These are phyloP conservation scores for Erythrophleum fordii DNA, from an alignment of 306 rosid genomes.

Conservation along the genomic window DNA sequence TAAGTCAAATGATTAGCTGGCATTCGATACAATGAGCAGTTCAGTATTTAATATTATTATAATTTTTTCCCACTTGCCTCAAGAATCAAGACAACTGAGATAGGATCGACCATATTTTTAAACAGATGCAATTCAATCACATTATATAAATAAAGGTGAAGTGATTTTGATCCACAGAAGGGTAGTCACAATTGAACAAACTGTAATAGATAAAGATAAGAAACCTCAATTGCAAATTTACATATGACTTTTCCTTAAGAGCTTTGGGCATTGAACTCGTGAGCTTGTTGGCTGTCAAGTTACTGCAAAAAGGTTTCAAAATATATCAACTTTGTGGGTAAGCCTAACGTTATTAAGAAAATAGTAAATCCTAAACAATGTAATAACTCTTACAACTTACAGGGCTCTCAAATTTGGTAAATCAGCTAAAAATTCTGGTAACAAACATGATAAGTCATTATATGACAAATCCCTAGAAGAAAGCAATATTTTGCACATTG, in stretches of 20 bases:
- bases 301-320: conserved; percentile 2
- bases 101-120: no score
- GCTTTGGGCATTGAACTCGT: conserved; percentile 36
- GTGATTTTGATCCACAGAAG: no score
- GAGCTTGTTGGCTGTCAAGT: conserved; percentile 29
- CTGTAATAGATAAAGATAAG: neutral
- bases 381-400: neutral
- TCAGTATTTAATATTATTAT: no score
- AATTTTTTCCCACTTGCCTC: no score
- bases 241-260: conserved; percentile 24
- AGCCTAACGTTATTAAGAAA: no score
- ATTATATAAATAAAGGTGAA: no score
- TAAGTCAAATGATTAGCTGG: neutral
- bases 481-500: neutral
- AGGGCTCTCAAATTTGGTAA: neutral
- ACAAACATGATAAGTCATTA: conserved; percentile 42
- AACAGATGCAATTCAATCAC: neutral
- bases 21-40: no score
- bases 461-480: conserved; percentile 45
- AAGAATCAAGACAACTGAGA: no score
- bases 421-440: conserved; percentile 38
- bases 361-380: neutral
- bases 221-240: conserved; percentile 14
- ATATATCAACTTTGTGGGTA: no score
- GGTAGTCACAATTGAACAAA: neutral